Evolutionary conservation across 257 asterid species (phyloP).

Genomic region (Verbascum thapsus): DNA sequence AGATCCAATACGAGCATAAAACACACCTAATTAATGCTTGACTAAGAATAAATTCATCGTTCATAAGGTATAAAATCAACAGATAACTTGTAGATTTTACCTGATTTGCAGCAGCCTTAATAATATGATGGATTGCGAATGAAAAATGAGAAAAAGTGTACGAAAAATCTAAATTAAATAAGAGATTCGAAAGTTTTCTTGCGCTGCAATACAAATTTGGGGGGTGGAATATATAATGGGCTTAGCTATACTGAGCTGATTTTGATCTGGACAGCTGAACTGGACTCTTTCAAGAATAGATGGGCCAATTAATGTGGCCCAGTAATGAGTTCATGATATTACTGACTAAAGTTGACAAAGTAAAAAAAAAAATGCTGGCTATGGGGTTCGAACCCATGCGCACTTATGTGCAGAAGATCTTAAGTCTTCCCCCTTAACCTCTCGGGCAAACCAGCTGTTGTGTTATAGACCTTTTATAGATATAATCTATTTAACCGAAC

Average conservation of each 20-base stretch:
- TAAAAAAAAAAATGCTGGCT: slow-evolving; percentile 53
- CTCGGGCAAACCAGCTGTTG: slow-evolving; percentile 88
- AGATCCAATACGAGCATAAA: slow-evolving; percentile 26
- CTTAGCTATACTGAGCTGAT: neutral
- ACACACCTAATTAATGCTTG: slow-evolving; percentile 1
- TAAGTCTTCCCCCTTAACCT: slow-evolving; percentile 94
- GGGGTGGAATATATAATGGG: neutral
- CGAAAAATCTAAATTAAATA: neutral
- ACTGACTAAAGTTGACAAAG: no score
- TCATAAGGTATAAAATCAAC: neutral
- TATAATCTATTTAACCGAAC: no score
- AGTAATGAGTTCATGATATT: neutral
- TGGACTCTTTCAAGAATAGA: no score
- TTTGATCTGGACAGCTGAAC: neutral
- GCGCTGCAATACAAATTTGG: slow-evolving; percentile 31
- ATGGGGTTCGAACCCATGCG: slow-evolving; percentile 98
- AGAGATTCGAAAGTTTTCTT: slow-evolving; percentile 31
- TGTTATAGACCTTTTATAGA: no score
- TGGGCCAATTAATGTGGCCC: neutral
- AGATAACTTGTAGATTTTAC: neutral
- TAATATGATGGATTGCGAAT: slow-evolving; percentile 16
- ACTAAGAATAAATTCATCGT: neutral
- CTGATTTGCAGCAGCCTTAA: slow-evolving; percentile 20
- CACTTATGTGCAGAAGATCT: slow-evolving; percentile 85
- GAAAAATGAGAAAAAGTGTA: slow-evolving; percentile 6